Percentiles rank a stretch among this genome's conserved stretches.
Evolutionary conservation across 768 basidiomycete genomes (phyloP).

Genomic region (Myochromella boudieri): DNA sequence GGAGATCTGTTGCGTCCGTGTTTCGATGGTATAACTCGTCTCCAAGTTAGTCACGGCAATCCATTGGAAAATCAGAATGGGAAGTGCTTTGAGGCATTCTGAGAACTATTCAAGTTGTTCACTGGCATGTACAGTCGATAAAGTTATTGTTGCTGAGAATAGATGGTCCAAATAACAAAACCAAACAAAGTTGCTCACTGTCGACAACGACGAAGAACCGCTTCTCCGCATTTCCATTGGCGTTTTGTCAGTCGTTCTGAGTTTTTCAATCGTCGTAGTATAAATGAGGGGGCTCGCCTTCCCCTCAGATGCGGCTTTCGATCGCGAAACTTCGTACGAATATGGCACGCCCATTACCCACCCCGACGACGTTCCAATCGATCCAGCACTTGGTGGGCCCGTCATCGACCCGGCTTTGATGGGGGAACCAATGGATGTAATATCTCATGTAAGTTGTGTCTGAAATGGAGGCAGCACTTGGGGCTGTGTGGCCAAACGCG

Average conservation of each 20-base stretch:
- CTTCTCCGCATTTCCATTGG: conserved; percentile 14
- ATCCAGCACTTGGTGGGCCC: conserved; percentile 64
- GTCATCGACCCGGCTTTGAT: conserved; percentile 56
- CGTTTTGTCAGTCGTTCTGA: conserved; percentile 8
- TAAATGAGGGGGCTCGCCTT: conserved; percentile 66
- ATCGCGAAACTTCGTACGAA: conserved; percentile 60
- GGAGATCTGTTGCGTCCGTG: too few relatives aligned
- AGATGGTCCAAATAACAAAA: too few relatives aligned
- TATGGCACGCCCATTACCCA: conserved; percentile 57
- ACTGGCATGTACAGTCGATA: too few relatives aligned
- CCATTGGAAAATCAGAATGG: too few relatives aligned
- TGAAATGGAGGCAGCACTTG: conserved; percentile 24
- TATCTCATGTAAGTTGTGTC: conserved; percentile 37
- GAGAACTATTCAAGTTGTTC: background rate
- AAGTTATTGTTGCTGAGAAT: too few relatives aligned
- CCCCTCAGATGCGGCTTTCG: conserved; percentile 43
- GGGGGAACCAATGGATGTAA: conserved; percentile 21
- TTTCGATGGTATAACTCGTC: too few relatives aligned
- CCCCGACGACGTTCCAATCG: conserved; percentile 74
- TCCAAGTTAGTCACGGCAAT: too few relatives aligned
- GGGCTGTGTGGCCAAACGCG: conserved; percentile 46
- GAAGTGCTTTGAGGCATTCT: background rate
- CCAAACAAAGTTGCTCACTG: conserved; percentile 42
- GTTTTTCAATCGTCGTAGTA: background rate
- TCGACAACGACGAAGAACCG: conserved; percentile 38